phyloP scores from a whole-genome alignment of 2,329 filamentous ascomycete genomes.

The Pseudocercospora vitis region DNA sequence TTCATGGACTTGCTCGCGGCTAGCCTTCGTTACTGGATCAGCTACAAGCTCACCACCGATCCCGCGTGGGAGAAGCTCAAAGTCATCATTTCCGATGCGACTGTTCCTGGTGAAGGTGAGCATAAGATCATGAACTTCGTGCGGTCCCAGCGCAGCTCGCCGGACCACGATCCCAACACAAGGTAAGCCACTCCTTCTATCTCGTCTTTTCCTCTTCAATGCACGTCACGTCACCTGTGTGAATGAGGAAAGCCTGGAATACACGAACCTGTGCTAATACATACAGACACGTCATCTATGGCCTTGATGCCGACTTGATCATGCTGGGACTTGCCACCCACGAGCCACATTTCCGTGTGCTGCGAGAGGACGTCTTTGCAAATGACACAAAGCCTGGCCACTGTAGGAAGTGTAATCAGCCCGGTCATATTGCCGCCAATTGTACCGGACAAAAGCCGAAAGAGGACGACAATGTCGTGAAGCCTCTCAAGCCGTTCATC shows the following conservation, averaged over 20 bases:
- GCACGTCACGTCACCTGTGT: constrained; percentile 14
- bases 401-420: constrained; percentile 88
- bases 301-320: constrained; percentile 94
- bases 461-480: constrained; percentile 74
- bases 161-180: constrained; percentile 93
- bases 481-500: constrained; percentile 89
- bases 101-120: constrained; percentile 95
- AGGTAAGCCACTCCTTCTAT: constrained; percentile 26
- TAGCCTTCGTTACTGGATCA: constrained; percentile 92
- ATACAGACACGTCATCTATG: constrained; percentile 91
- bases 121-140: constrained; percentile 99
- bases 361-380: constrained; percentile 95
- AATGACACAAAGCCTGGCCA: constrained; percentile 79
- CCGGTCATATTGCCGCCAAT: constrained; percentile 83
- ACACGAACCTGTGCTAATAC: constrained; percentile 25
- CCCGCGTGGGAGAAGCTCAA: constrained; percentile 94
- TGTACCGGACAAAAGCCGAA: constrained; percentile 83
- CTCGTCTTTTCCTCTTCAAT: constrained; percentile 15
- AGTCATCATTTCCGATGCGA: constrained; percentile 97
- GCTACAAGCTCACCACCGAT: constrained; percentile 96
- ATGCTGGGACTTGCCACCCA: constrained; percentile 97
- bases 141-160: constrained; percentile 84
- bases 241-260: background rate
- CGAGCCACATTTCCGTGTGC: constrained; percentile 92
- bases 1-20: constrained; percentile 96